Evolutionary conservation across 768 basidiomycete species (phyloP), one percentile per base, ranked within the genome.

Genomic region (Sporobolomyces pararoseus): DNA sequence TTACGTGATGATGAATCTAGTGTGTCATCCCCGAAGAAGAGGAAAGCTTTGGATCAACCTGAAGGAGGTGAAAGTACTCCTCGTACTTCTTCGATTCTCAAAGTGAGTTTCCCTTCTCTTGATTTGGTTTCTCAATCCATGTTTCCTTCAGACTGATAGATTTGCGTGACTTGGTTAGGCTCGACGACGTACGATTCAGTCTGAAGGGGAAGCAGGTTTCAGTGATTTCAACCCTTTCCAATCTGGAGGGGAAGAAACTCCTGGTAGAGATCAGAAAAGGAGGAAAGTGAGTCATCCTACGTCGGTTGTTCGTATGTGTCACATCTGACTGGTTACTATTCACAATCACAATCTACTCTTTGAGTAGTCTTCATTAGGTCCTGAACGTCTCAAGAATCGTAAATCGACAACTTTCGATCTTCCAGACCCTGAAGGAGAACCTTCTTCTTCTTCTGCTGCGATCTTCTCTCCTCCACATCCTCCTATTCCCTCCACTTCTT

Each of bases 211-310:
- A 44, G 52, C 25, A 21, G 61, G 67, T 16, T 73, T 73, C 58
- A 60, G 57, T 51, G 72, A 73, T 47, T 73, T 32, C 62, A 73
- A 73, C 62, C 72, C 72, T n/a, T 73, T 73, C 49, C 72, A 73
- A 53, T 64, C 61, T 0, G 68, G 68, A 29, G 65, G 58, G 3
- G 72, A 73, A 31, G 72, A 73, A 7, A 73, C 67, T 25, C 72
- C 72, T 1, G 47, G 39, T 10, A 31, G 66, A n/a, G 58, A 61
- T 21, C 7, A 7, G 13, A 73, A 73, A 62, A 37, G 53, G 17
- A 54, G 67, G 29, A 73, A 73, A 64, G 71, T 72, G 37, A 17
- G 65, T 42, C 23, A n/a, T n/a, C n/a, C n/a, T n/a, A n/a, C n/a
- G n/a, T n/a, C n/a, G n/a, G n/a, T n/a, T n/a, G n/a, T 25, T n/a